Percentiles rank a stretch among this genome's conserved stretches.
Evolutionary conservation across 768 basidiomycete species (phyloP).

Genomic region (Mycena maculata): DNA sequence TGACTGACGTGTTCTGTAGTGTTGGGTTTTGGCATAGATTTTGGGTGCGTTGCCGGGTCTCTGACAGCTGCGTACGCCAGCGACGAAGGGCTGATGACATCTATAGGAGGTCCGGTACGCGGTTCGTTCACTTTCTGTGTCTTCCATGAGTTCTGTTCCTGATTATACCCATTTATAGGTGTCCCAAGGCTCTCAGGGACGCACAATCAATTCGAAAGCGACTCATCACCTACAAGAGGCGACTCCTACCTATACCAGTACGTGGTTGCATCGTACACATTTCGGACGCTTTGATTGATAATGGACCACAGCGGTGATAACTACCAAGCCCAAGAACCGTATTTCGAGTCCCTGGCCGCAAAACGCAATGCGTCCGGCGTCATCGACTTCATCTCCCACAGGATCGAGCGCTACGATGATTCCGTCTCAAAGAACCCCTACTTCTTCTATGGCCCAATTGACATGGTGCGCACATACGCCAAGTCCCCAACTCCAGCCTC

Average conservation of each 20-base stretch:
- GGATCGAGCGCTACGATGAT: background rate
- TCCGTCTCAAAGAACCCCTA: background rate
- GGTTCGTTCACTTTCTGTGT: no score
- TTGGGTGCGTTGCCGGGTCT: background rate
- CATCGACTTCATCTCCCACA: background rate
- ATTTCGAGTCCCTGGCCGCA: background rate
- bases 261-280: background rate
- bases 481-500: background rate
- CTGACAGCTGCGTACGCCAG: background rate
- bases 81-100: background rate
- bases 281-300: background rate
- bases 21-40: background rate
- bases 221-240: background rate
- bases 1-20: background rate
- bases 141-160: no score
- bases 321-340: background rate
- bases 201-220: conserved; percentile 12
- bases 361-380: background rate
- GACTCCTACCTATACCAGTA: background rate
- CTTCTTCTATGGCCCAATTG: background rate
- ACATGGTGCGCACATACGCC: background rate
- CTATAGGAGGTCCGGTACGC: background rate
- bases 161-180: no score
- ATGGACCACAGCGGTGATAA: background rate
- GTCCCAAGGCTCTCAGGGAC: background rate